A percentile compares a stretch with the other conserved stretches of the same genome.
These are phyloP conservation scores for Wolfiporia cocos DNA, from an alignment of 1,284 basidiomycete genomes.

Conservation along the genomic window DNA sequence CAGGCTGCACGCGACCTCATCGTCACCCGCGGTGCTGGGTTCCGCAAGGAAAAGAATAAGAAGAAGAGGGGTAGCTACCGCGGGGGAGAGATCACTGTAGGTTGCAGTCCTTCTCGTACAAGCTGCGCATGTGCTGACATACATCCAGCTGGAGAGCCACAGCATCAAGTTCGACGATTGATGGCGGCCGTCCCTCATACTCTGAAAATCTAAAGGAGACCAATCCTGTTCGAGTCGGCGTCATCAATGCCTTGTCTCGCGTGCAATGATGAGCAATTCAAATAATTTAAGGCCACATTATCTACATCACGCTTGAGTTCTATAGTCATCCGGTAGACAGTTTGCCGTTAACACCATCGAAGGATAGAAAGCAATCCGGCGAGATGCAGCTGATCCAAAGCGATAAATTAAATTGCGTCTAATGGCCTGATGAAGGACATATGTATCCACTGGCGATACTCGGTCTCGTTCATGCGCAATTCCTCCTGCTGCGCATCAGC, in stretches of 20 bases:
- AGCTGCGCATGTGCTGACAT: slow-evolving; percentile 7
- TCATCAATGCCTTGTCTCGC: no score
- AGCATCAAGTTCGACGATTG: slow-evolving; percentile 92
- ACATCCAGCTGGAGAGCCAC: slow-evolving; percentile 64
- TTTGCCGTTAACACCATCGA: no score
- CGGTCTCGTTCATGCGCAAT: neutral
- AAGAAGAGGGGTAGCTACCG: slow-evolving; percentile 94
- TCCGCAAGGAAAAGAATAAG: slow-evolving; percentile 99
- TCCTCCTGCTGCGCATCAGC: slow-evolving; percentile 10
- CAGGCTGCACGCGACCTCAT: slow-evolving; percentile 84
- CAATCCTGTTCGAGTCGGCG: no score
- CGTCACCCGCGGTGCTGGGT: slow-evolving; percentile 89
- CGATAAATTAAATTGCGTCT: no score
- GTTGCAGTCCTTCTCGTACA: slow-evolving; percentile 18
- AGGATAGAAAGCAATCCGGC: no score
- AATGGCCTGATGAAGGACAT: slow-evolving; percentile 42
- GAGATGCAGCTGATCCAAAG: no score
- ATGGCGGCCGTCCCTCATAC: no score
- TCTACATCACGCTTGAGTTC: no score
- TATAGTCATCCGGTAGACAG: no score
- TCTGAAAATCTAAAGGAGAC: no score
- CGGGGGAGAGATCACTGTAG: slow-evolving; percentile 87
- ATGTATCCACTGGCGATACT: slow-evolving; percentile 34
- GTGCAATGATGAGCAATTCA: no score
- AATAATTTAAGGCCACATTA: no score